phyloP scores from a whole-genome alignment of 2,329 filamentous ascomycete genomes.

The Huntiella savannae region DNA sequence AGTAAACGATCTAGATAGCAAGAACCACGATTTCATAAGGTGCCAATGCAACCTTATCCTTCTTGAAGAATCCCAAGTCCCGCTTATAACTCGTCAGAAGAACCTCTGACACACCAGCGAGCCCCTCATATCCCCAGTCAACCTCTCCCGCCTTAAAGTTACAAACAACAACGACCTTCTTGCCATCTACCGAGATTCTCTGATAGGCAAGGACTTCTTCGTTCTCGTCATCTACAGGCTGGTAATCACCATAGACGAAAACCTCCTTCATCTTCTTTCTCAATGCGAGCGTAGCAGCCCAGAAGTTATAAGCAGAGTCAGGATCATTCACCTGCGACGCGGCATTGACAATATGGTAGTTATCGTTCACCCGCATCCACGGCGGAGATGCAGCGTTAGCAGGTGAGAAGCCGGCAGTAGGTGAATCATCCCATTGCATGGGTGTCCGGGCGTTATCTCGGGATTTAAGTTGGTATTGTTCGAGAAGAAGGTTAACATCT shows the following conservation, averaged over 20 bases:
- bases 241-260: slow-evolving; percentile 43
- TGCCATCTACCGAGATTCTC: slow-evolving; percentile 17
- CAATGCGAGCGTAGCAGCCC: slow-evolving; percentile 36
- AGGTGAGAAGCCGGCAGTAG: slow-evolving; percentile 46
- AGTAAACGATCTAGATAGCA: slow-evolving; percentile 14
- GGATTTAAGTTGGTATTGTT: slow-evolving; percentile 36
- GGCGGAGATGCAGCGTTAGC: slow-evolving; percentile 23
- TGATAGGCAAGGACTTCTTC: slow-evolving; percentile 22
- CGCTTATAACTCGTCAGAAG: slow-evolving; percentile 18
- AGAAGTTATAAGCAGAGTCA: slow-evolving; percentile 40
- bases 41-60: slow-evolving; percentile 17
- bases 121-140: slow-evolving; percentile 15
- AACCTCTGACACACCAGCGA: slow-evolving; percentile 12
- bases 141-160: slow-evolving; percentile 21
- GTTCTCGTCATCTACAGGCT: slow-evolving; percentile 15
- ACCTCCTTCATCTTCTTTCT: slow-evolving; percentile 42
- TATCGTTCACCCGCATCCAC: slow-evolving; percentile 54
- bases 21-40: slow-evolving; percentile 22
- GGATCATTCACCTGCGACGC: slow-evolving; percentile 28
- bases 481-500: slow-evolving; percentile 19
- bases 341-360: slow-evolving; percentile 44
- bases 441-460: slow-evolving; percentile 54
- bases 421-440: slow-evolving; percentile 47
- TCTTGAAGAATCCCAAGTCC: slow-evolving; percentile 15
- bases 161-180: slow-evolving; percentile 20